Conservation (phyloP, 192 early-diverging fungal genomes). For the Coemansia sp. region DNA sequence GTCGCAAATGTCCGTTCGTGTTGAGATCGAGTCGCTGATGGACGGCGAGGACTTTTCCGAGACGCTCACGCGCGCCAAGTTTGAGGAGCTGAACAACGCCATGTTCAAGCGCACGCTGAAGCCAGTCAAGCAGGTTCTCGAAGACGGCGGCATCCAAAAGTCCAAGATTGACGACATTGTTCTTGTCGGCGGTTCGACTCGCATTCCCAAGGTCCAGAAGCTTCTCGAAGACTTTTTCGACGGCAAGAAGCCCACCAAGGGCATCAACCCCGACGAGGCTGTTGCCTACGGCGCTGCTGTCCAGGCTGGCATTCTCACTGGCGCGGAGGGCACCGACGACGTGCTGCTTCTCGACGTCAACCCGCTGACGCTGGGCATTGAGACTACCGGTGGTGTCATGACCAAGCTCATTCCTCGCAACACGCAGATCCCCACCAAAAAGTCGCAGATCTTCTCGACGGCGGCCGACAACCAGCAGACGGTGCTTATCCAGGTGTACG, state of each 20-base stretch:
- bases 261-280: constrained; percentile 95
- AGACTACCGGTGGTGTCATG: constrained; percentile 83
- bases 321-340: constrained; percentile 64
- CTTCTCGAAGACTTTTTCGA: constrained; percentile 74
- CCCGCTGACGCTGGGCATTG: constrained; percentile 79
- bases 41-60: constrained; percentile 78
- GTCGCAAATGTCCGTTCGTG: constrained; percentile 84
- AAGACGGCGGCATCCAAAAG: constrained; percentile 75
- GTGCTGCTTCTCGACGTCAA: constrained; percentile 80
- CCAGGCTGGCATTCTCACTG: constrained; percentile 76
- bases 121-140: constrained; percentile 66
- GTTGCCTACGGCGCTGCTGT: constrained; percentile 92
- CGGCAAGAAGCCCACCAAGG: constrained; percentile 76
- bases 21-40: constrained; percentile 89
- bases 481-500: constrained; percentile 67
- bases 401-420: constrained; percentile 79
- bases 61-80: constrained; percentile 76
- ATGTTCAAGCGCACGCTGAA: constrained; percentile 67
- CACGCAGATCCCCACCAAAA: constrained; percentile 76
- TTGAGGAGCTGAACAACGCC: constrained; percentile 68
- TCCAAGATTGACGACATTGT: constrained; percentile 73
- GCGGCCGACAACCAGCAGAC: constrained; percentile 78
- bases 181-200: constrained; percentile 85
- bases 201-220: constrained; percentile 88
- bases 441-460: constrained; percentile 79